Evolutionary conservation across 2,329 filamentous ascomycete genomes (phyloP).

Genomic region (Fusarium hostae): DNA sequence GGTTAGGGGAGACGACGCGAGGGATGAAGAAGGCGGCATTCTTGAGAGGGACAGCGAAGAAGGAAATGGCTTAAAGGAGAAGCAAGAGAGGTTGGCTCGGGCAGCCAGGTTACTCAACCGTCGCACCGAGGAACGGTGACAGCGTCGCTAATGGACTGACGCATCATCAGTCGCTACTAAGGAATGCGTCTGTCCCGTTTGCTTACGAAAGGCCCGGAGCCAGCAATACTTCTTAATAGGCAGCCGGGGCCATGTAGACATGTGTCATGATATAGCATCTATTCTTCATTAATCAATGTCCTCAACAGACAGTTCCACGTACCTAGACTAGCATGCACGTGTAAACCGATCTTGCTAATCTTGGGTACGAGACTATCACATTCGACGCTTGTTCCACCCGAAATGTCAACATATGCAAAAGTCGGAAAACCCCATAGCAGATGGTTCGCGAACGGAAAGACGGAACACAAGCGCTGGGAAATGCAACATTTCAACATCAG

Average conservation of each 20-base stretch:
- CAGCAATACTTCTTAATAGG: conserved; percentile 39
- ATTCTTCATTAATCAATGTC: conserved; percentile 46
- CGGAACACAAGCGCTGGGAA: background rate
- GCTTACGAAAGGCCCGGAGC: conserved; percentile 33
- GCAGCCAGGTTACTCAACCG: conserved; percentile 54
- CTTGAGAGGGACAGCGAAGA: conserved; percentile 43
- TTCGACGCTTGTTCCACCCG: conserved; percentile 1
- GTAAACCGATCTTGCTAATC: conserved; percentile 30
- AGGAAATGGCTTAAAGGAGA: conserved; percentile 48
- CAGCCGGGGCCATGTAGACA: conserved; percentile 39
- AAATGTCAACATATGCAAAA: background rate
- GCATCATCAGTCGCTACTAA: background rate
- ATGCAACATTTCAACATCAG: background rate
- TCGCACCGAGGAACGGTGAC: conserved; percentile 25
- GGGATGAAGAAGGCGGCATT: conserved; percentile 38
- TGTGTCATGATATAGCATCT: conserved; percentile 48
- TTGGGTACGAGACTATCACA: conserved; percentile 11
- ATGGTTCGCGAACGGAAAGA: background rate
- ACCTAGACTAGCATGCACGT: conserved; percentile 15
- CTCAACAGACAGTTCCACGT: conserved; percentile 29
- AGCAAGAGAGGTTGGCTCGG: conserved; percentile 53
- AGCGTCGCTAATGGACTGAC: background rate
- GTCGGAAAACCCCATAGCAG: background rate
- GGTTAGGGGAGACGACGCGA: conserved; percentile 30
- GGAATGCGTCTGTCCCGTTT: background rate